Conservation (phyloP, 2,329 filamentous ascomycete species). For the Ceratocystis colombiana region DNA sequence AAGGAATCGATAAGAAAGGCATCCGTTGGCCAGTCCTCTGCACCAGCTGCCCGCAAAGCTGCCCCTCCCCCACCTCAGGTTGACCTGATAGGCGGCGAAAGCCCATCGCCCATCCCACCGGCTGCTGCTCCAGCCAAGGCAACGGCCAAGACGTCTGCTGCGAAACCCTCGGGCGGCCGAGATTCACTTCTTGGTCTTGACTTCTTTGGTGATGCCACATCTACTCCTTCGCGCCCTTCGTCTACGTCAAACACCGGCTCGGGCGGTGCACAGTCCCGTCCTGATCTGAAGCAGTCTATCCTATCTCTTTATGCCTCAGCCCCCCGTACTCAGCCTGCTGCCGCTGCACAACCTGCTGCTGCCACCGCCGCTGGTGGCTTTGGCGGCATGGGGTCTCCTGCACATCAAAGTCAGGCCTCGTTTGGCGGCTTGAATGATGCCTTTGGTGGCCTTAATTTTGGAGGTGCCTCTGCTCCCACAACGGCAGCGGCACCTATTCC, state of each 20-base stretch:
- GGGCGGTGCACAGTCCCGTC: slow-evolving; percentile 59
- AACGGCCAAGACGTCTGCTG: slow-evolving; percentile 44
- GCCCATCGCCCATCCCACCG: slow-evolving; percentile 48
- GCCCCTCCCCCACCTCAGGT: slow-evolving; percentile 37
- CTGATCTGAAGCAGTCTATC: slow-evolving; percentile 95
- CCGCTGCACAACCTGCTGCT: slow-evolving; percentile 43
- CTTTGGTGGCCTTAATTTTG: slow-evolving; percentile 44
- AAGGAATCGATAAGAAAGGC: slow-evolving; percentile 53
- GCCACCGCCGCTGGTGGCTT: slow-evolving; percentile 49
- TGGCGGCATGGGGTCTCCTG: slow-evolving; percentile 54
- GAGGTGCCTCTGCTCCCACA: slow-evolving; percentile 28
- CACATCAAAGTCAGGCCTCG: slow-evolving; percentile 42
- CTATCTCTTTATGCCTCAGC: slow-evolving; percentile 83
- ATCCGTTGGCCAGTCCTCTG: slow-evolving; percentile 39
- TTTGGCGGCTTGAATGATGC: slow-evolving; percentile 65
- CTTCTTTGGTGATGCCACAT: slow-evolving; percentile 68
- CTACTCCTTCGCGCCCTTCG: slow-evolving; percentile 57
- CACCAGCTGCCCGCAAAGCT: slow-evolving; percentile 29
- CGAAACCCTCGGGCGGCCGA: slow-evolving; percentile 60
- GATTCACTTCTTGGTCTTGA: slow-evolving; percentile 87
- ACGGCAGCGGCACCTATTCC: slow-evolving; percentile 31
- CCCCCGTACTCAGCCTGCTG: slow-evolving; percentile 54
- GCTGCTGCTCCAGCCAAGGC: slow-evolving; percentile 37
- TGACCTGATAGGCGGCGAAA: slow-evolving; percentile 76
- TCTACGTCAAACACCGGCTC: slow-evolving; percentile 62